Conservation (phyloP, 176 grass and related monocot genomes). For the Oryza longistaminata region DNA sequence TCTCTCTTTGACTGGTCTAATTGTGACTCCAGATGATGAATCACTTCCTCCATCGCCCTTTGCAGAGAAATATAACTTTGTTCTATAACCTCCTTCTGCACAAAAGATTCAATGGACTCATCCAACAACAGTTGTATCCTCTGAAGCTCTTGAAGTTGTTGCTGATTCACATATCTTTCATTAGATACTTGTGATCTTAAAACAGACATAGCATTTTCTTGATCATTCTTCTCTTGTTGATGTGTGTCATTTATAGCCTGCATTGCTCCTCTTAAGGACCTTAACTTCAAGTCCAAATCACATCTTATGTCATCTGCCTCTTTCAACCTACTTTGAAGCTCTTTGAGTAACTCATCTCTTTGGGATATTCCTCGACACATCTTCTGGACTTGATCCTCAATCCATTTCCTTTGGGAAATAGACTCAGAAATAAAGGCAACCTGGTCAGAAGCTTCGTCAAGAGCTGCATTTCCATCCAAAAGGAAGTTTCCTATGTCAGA, state of each 20-base stretch:
- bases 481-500: slow-evolving; percentile 74
- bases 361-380: slow-evolving; percentile 73
- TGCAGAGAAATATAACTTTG: slow-evolving; percentile 50
- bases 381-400: slow-evolving; percentile 62
- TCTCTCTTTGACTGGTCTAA: slow-evolving; percentile 52
- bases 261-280: slow-evolving; percentile 85
- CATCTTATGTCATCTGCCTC: slow-evolving; percentile 73
- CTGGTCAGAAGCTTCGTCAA: slow-evolving; percentile 70
- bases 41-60: slow-evolving; percentile 42
- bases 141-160: slow-evolving; percentile 35
- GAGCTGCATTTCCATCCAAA: slow-evolving; percentile 66
- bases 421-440: slow-evolving; percentile 51
- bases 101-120: slow-evolving; percentile 49
- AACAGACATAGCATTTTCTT: slow-evolving; percentile 63
- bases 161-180: slow-evolving; percentile 34
- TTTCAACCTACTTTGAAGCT: slow-evolving; percentile 76
- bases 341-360: slow-evolving; percentile 76
- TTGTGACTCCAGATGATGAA: slow-evolving; percentile 44
- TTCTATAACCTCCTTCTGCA: slow-evolving; percentile 67
- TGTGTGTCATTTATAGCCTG: slow-evolving; percentile 79
- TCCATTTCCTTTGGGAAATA: slow-evolving; percentile 66
- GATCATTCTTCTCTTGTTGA: slow-evolving; percentile 67
- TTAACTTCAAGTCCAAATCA: slow-evolving; percentile 85
- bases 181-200: slow-evolving; percentile 60
- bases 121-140: slow-evolving; percentile 52